Evolutionary conservation across 495 filamentous ascomycete genomes (phyloP), one percentile per base, ranked within the genome.

Genomic region (Lasiosphaeria ovina): DNA sequence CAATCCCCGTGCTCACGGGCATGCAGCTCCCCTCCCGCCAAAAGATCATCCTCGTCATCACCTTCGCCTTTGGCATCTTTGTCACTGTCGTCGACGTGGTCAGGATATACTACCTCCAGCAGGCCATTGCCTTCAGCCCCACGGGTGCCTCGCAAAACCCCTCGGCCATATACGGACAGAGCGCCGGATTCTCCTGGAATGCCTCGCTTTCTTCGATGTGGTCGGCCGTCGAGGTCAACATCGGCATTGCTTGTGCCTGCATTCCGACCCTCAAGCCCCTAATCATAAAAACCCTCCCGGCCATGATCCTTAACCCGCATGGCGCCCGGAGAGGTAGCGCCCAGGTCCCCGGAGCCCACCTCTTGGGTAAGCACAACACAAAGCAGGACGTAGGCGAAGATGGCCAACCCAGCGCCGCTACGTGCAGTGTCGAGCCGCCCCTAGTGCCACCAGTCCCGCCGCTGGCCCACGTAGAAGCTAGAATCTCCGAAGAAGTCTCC

Each of bases 181-280:
- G 71, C 52, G 51, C 61, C 34, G 70, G 76, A 42, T 83, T 83
- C 62, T 72, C 73, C 69, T 87, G 85, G 87, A 90, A 92, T 72
- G 92, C 87, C 3, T 89, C 91, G 4, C 71, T 91, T 2, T 89
- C 91, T 0, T 89, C 95, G 69, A 92, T 96, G 88, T 97, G 92
- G 92, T 93, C 89, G 16, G 89, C 87, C 8, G 83, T 97, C 60
- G 92, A 96, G 72, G 91, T 96, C 71, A 92, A 96, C 65, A 79
- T 92, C 7, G 92, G 92, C 7, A 89, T 96, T 57, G 88, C 93
- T 47, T 94, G 90, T 60, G 92, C 86, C 51, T 96, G 91, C 65
- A 87, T 96, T 34, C 93, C 92, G 12, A 93, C 89, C 17, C 76
- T 96, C 62, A 97, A 96, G 67, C 93, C 93, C 12, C 79, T 97